Conservation (phyloP, 331 rosid genomes). For the Malus hybrid region DNA sequence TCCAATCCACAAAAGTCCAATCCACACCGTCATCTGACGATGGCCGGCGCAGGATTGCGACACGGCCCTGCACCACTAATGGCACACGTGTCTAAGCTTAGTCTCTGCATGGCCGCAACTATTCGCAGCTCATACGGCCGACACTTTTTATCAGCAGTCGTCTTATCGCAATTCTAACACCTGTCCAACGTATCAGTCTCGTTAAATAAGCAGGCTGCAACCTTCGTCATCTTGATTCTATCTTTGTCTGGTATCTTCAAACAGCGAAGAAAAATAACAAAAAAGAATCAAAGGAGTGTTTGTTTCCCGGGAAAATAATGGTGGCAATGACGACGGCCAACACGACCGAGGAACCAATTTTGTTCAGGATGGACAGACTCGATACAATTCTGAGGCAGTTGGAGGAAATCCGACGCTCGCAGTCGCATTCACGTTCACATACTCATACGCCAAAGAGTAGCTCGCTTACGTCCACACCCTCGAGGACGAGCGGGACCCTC, state of each 20-base stretch:
- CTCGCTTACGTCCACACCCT: conserved; percentile 38
- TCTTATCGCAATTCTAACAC: background rate
- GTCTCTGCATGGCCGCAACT: background rate
- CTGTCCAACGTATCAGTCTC: background rate
- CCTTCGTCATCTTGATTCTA: background rate
- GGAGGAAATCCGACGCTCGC: conserved; percentile 59
- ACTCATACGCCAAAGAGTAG: conserved; percentile 23
- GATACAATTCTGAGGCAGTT: conserved; percentile 59
- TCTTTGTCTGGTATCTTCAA: background rate
- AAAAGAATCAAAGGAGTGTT: background rate
- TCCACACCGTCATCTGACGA: background rate
- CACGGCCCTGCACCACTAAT: no score
- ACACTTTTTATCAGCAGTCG: background rate
- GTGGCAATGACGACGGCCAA: conserved; percentile 23
- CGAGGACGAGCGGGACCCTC: conserved; percentile 39
- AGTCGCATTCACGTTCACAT: background rate
- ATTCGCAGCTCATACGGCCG: background rate
- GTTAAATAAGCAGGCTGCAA: background rate
- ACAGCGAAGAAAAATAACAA: background rate
- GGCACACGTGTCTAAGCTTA: background rate
- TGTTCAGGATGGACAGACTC: conserved; percentile 60
- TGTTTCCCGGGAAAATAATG: conserved; percentile 24
- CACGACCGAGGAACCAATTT: conserved; percentile 43
- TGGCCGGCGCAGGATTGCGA: background rate
- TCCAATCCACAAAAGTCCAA: background rate